Percentiles rank a stretch among this genome's conserved stretches.
Evolutionary conservation across 2,329 filamentous ascomycete genomes (phyloP).

Genomic region (Aspergillus oerlinghausenensis): DNA sequence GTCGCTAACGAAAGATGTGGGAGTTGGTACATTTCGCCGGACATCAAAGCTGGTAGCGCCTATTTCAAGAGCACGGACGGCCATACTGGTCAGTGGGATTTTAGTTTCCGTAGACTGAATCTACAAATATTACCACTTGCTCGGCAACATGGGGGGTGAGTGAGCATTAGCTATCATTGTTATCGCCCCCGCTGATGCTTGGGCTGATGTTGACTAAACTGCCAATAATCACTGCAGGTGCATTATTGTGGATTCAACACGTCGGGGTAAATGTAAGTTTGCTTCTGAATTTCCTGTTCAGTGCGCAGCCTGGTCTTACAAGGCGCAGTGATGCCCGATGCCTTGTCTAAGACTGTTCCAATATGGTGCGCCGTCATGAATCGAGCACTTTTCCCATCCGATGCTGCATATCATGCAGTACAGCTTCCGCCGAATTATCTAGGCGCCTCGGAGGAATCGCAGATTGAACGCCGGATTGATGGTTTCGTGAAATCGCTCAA

Average conservation of each 20-base stretch:
- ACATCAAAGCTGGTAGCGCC: slow-evolving; percentile 63
- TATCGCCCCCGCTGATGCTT: not conserved
- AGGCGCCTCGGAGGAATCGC: slow-evolving; percentile 69
- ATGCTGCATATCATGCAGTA: slow-evolving; percentile 49
- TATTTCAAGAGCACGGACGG: slow-evolving; percentile 99
- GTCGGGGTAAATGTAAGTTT: slow-evolving; percentile 72
- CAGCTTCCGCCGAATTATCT: slow-evolving; percentile 69
- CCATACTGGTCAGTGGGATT: slow-evolving; percentile 84
- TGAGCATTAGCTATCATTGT: slow-evolving; percentile 20
- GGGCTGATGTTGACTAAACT: slow-evolving; percentile 8
- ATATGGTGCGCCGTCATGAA: slow-evolving; percentile 93
- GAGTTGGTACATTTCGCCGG: slow-evolving; percentile 81
- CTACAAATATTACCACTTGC: slow-evolving; percentile 71
- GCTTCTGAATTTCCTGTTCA: not conserved
- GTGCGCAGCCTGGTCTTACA: slow-evolving; percentile 16
- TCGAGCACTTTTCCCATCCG: slow-evolving; percentile 64
- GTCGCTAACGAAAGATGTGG: slow-evolving; percentile 94
- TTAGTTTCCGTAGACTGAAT: slow-evolving; percentile 80
- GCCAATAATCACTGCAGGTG: slow-evolving; percentile 26
- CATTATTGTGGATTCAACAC: slow-evolving; percentile 88
- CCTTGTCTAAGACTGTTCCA: slow-evolving; percentile 86
- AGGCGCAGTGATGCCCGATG: slow-evolving; percentile 75
- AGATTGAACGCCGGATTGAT: slow-evolving; percentile 64
- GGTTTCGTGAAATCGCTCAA: slow-evolving; percentile 50
- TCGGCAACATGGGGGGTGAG: slow-evolving; percentile 61